Percentiles rank a stretch among this genome's conserved stretches.
These are phyloP conservation scores for Tylopilus felleus DNA, from an alignment of 768 basidiomycete species.

Conservation along the genomic window DNA sequence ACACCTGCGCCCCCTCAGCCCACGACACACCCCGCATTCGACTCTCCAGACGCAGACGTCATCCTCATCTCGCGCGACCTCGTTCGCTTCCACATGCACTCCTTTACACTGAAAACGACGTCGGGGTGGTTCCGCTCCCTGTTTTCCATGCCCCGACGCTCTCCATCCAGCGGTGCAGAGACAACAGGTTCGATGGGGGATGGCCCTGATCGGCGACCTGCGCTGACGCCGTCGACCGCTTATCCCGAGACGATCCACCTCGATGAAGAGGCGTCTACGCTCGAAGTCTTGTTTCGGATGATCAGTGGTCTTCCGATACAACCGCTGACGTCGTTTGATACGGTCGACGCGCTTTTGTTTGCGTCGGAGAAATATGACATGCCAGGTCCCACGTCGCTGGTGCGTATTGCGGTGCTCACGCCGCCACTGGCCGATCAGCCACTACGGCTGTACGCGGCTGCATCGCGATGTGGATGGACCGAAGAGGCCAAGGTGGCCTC, in stretches of 20 bases:
- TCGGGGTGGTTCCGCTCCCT: slow-evolving; percentile 58
- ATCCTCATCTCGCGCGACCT: slow-evolving; percentile 49
- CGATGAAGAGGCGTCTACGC: slow-evolving; percentile 53
- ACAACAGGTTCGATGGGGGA: neutral
- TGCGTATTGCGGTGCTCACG: slow-evolving; percentile 55
- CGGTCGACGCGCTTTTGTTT: slow-evolving; percentile 54
- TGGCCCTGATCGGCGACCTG: neutral
- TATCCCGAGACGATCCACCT: slow-evolving; percentile 44
- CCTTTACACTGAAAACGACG: slow-evolving; percentile 55
- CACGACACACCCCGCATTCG: slow-evolving; percentile 48
- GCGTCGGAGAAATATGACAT: slow-evolving; percentile 72
- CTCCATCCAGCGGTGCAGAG: neutral
- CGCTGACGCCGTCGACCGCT: slow-evolving; percentile 9
- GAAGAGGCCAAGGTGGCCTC: slow-evolving; percentile 55
- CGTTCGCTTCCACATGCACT: slow-evolving; percentile 55
- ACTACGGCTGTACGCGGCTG: slow-evolving; percentile 50
- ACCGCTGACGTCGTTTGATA: slow-evolving; percentile 47
- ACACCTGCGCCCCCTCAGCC: slow-evolving; percentile 1
- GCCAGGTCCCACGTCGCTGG: slow-evolving; percentile 58
- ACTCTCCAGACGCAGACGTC: slow-evolving; percentile 52
- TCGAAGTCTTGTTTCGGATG: slow-evolving; percentile 59
- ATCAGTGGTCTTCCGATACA: slow-evolving; percentile 56
- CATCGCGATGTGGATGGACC: slow-evolving; percentile 58
- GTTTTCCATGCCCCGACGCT: slow-evolving; percentile 51
- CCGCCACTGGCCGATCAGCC: slow-evolving; percentile 49